These are phyloP conservation scores for Chlorella sorokiniana DNA, from an alignment of 139 green algal species.

Conservation along the genomic window DNA sequence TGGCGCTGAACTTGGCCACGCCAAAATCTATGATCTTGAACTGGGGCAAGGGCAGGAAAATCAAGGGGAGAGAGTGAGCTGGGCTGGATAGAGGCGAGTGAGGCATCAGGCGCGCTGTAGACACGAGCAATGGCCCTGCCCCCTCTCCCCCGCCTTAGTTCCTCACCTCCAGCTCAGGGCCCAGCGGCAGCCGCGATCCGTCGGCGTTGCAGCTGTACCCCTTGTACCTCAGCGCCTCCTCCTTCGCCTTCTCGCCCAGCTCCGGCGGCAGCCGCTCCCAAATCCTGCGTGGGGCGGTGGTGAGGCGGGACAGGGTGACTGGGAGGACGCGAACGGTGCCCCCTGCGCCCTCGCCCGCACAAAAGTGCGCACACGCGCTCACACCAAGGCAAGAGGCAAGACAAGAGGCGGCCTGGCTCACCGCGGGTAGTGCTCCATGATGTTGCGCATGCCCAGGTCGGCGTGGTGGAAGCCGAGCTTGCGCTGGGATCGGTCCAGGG, in stretches of 20 bases:
- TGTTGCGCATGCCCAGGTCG: slow-evolving; percentile 48
- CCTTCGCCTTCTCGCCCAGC: background rate
- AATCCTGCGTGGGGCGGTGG: background rate
- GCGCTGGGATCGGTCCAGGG: slow-evolving; percentile 45
- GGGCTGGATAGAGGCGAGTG: too few species aligned
- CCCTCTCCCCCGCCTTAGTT: too few species aligned
- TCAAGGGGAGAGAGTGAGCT: too few species aligned
- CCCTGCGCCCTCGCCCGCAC: too few species aligned
- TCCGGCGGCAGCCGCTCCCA: slow-evolving; percentile 14
- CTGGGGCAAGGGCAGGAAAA: too few species aligned
- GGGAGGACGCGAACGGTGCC: too few species aligned
- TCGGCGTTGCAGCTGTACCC: slow-evolving; percentile 24
- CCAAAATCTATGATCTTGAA: slow-evolving; percentile 39
- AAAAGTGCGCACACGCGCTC: too few species aligned
- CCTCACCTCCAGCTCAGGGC: slow-evolving; percentile 29
- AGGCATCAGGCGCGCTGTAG: too few species aligned
- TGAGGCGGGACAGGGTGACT: too few species aligned
- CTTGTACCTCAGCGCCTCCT: background rate
- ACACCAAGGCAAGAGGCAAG: too few species aligned
- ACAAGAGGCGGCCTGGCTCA: background rate
- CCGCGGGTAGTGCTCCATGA: slow-evolving; percentile 51
- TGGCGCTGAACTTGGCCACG: slow-evolving; percentile 4
- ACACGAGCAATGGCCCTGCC: too few species aligned
- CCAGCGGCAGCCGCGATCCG: slow-evolving; percentile 34
- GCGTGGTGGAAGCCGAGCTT: slow-evolving; percentile 49